These are phyloP conservation scores for Fragaria ananassa DNA, from an alignment of 306 rosid genomes.

Conservation along the genomic window DNA sequence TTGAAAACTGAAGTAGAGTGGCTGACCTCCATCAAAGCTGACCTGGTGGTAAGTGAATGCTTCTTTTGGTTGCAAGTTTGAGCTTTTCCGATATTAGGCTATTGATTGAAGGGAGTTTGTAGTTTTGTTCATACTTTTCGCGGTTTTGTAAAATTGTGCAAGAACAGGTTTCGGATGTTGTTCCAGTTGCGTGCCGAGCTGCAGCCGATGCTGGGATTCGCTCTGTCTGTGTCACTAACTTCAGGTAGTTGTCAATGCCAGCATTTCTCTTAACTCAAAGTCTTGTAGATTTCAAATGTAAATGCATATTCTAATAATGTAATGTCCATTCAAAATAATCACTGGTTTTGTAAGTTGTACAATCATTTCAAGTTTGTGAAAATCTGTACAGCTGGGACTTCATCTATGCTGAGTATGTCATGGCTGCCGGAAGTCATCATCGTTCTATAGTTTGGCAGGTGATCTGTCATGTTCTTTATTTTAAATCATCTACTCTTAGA, in stretches of 20 bases:
- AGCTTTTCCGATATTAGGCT: background rate
- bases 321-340: slow-evolving; percentile 7
- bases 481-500: slow-evolving; percentile 9
- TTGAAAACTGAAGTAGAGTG: slow-evolving; percentile 72
- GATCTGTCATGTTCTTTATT: slow-evolving; percentile 18
- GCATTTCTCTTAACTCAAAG: background rate
- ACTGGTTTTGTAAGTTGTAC: slow-evolving; percentile 5
- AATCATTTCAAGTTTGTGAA: background rate
- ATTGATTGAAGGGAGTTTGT: background rate
- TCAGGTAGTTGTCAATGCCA: slow-evolving; percentile 49
- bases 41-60: slow-evolving; percentile 68
- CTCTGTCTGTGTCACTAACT: slow-evolving; percentile 92
- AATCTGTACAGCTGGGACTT: slow-evolving; percentile 85
- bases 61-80: slow-evolving; percentile 14
- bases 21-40: slow-evolving; percentile 87
- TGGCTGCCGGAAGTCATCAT: slow-evolving; percentile 92
- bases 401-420: slow-evolving; percentile 92
- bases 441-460: slow-evolving; percentile 99
- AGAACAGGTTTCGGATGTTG: slow-evolving; percentile 87
- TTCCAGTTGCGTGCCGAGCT: slow-evolving; percentile 94
- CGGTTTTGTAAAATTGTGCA: slow-evolving; percentile 16
- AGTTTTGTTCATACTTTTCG: background rate
- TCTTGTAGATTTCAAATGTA: background rate
- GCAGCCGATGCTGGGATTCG: slow-evolving; percentile 99
- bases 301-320: slow-evolving; percentile 15